Conservation (phyloP, 2,329 filamentous ascomycete genomes). For the Paramyrothecium sp. region DNA sequence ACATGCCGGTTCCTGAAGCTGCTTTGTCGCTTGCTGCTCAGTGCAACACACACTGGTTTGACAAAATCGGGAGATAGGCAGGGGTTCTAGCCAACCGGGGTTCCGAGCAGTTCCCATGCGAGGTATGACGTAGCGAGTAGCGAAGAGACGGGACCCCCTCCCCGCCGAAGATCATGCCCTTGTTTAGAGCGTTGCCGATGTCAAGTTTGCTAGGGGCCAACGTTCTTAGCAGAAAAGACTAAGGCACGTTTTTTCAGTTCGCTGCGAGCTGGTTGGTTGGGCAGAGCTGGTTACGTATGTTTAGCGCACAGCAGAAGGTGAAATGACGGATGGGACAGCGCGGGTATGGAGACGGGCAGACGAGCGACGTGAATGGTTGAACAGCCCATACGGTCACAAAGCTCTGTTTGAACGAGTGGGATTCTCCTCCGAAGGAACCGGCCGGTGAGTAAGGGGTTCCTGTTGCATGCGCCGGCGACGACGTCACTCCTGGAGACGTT, state of each 20-base stretch:
- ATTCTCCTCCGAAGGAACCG: not conserved
- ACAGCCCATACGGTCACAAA: too few relatives aligned
- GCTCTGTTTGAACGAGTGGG: not conserved
- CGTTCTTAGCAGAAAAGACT: not conserved
- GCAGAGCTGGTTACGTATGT: not conserved
- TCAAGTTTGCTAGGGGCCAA: not conserved
- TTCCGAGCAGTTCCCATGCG: not conserved
- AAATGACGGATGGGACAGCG: too few relatives aligned
- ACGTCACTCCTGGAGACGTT: not conserved
- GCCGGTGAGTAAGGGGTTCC: too few relatives aligned
- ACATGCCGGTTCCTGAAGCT: not conserved
- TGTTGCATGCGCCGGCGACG: too few relatives aligned
- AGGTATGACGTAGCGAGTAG: not conserved
- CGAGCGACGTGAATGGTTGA: too few relatives aligned
- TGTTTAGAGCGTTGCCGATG: not conserved
- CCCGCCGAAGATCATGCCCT: not conserved
- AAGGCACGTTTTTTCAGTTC: not conserved
- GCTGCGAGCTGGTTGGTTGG: not conserved
- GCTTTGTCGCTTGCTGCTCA: too few relatives aligned
- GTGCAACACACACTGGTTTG: not conserved
- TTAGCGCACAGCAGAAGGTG: not conserved
- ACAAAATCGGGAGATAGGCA: not conserved
- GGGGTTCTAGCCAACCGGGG: not conserved
- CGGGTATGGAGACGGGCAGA: too few relatives aligned
- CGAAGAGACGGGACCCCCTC: not conserved